Evolutionary conservation across 2,329 filamentous ascomycete species (phyloP).

Genomic region (Eutypella sp.): DNA sequence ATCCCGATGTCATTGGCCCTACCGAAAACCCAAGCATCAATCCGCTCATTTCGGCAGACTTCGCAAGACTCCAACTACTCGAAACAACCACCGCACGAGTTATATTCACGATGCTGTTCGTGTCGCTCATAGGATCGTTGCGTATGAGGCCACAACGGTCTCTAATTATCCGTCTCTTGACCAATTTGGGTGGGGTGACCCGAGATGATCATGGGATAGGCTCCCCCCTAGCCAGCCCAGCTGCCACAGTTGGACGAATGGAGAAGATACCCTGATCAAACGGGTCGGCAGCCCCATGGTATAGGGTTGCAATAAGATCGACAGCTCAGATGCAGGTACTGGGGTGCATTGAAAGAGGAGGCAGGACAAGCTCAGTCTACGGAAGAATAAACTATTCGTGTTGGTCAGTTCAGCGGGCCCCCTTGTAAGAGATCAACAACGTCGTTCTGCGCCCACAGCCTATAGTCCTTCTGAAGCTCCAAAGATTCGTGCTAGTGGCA

Average conservation of each 20-base stretch:
- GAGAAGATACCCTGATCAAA: slow-evolving; percentile 47
- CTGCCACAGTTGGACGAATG: slow-evolving; percentile 54
- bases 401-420: slow-evolving; percentile 10
- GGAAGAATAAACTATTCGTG: no score
- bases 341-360: neutral
- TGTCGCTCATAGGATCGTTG: neutral
- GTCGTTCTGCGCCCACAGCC: no score
- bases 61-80: neutral
- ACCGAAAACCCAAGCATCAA: neutral
- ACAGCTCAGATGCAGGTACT: slow-evolving; percentile 10
- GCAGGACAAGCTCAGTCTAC: no score
- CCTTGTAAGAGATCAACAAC: no score
- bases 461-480: neutral
- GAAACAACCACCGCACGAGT: neutral
- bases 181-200: neutral
- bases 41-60: neutral
- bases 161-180: neutral
- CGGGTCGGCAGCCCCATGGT: slow-evolving; percentile 16
- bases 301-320: slow-evolving; percentile 17
- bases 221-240: neutral
- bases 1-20: neutral
- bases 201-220: neutral
- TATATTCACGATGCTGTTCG: neutral
- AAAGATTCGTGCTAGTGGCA: neutral
- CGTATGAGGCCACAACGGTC: neutral